Base-by-base conservation (phyloP, 768 basidiomycete genomes). In the Xerocomellus chrysenteron region DNA sequence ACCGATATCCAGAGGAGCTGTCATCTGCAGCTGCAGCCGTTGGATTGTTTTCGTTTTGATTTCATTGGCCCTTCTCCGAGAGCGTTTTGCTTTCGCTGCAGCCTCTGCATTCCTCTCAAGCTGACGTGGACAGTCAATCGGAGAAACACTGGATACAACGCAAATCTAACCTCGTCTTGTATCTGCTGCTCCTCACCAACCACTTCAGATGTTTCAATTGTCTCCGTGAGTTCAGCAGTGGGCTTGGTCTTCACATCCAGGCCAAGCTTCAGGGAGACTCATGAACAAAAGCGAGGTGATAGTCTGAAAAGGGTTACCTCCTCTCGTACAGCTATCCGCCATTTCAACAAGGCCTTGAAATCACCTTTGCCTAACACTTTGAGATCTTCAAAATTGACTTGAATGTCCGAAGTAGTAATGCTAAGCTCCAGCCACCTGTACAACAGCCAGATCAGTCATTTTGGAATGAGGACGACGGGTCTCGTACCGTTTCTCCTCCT, bases 301-400 rank as follows among this genome's bases (percentile, higher is more conserved):
- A 45, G 8, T 39, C 40, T 37, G 55, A 35, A 55, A 36, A 40
- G 42, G 16, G 26, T 50, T 48, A 92, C 92, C 80, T 98, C 93
- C 74, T 98, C 87, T 30, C 97, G 87, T 33, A 98, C 77, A 6
- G 85, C 83, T 42, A 85, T 73, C 48, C 97, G 82, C 96, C 96
- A 99, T 75, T 88, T 98, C 55, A 98, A 78, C 52, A 99, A 75
- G 10, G 81, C 67, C 72, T 98, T 98, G 78, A 99, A 99, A 68
- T 99, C 97, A 30, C 95, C 90, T 75, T 98, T 99, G 35, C 97
- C 97, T 35, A 99, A 76, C 5, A 99, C 97, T 71, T 96, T 98
- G 61, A 99, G 79, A 78, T 99, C 97, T 21, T 87, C 83, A 62
- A 87, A 89, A 69, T 91, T 93, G n/a, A 80, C 78, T 68, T 84